Evolutionary conservation across 164 flowering plant species (phyloP), one percentile per base, ranked within the genome.

Genomic region (Chimonanthus praecox): DNA sequence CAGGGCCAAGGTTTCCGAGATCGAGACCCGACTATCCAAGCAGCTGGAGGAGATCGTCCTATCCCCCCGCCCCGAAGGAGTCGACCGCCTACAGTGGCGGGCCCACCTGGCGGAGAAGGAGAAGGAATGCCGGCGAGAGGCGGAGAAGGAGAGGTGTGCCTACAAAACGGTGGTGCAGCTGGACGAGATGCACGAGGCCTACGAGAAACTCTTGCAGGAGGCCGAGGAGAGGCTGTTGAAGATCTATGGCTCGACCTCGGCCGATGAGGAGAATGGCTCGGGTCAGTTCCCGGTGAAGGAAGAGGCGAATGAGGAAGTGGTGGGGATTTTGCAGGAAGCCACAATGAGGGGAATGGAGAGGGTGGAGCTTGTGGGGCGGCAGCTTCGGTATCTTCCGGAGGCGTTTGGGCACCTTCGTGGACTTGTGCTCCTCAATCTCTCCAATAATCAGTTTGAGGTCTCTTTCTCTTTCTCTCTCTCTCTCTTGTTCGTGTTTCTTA

Each of bases 181-280:
- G 77, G 97, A 92, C n/a, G 92, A 91, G 82, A 84, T 92, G 94
- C 97, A 94, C 74, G 90, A 83, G 62, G 82, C 88, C 5, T 92
- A 92, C 73, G 94, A 72, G 83, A 87, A 77, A 84, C 73, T 91
- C 68, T 73, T 92, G 85, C 84, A 74, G 77, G 91, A 88, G 8
- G 94, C 92, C 50, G 99, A 94, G 85, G 84, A 79, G 75, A 79
- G 83, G 77, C 75, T 94, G 78, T 81, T 81, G 64, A 87, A 73
- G 84, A 84, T 94, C 73, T 91, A 90, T 47, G 83, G 84, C 64
- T 71, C 82, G 6, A 33, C 33, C 33, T 33, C 33, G 33, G 33
- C 33, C 10, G 85, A 88, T 0, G 81, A 7, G 74, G 62, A 10
- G 16, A 92, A 86, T n/a, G 87, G 43, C 9, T 47, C 58, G 46